phyloP scores from a whole-genome alignment of 805 yeast genomes.

The Kazachstania kunashirensis region DNA sequence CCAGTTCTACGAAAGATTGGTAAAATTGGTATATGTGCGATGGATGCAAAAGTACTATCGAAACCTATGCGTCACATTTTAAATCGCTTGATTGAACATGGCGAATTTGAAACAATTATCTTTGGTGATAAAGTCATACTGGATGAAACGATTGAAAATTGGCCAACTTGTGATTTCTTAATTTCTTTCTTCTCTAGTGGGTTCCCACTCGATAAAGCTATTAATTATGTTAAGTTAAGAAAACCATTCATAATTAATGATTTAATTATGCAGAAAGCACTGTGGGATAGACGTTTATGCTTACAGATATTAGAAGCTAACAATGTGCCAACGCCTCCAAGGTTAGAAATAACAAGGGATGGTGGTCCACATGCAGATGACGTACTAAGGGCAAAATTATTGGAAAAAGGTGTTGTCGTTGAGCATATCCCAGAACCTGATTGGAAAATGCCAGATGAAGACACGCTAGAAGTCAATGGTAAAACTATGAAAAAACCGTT shows the following conservation, averaged over 20 bases:
- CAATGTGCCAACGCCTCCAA: slow-evolving; percentile 79
- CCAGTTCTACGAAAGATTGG: slow-evolving; percentile 64
- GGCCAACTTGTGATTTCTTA: slow-evolving; percentile 98
- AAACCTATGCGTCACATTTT: slow-evolving; percentile 92
- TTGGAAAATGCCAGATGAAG: slow-evolving; percentile 85
- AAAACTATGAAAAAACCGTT: slow-evolving; percentile 71
- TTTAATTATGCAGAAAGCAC: slow-evolving; percentile 76
- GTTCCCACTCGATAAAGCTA: slow-evolving; percentile 93
- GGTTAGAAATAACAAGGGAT: slow-evolving; percentile 86
- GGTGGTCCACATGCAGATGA: slow-evolving; percentile 88
- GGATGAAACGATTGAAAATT: slow-evolving; percentile 86
- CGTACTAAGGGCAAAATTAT: slow-evolving; percentile 50
- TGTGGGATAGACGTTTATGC: slow-evolving; percentile 97
- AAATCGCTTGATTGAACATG: slow-evolving; percentile 78
- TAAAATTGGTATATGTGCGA: slow-evolving; percentile 96
- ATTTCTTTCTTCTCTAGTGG: slow-evolving; percentile 93
- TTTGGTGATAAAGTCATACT: slow-evolving; percentile 95
- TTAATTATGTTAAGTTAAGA: slow-evolving; percentile 75
- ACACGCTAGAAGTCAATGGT: slow-evolving; percentile 71
- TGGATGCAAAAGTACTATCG: slow-evolving; percentile 93
- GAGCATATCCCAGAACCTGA: slow-evolving; percentile 48
- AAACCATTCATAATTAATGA: slow-evolving; percentile 89
- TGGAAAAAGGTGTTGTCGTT: slow-evolving; percentile 46
- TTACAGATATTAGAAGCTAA: slow-evolving; percentile 67
- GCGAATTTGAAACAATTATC: slow-evolving; percentile 92